Evolutionary conservation across 768 basidiomycete genomes (phyloP).

Genomic region (Gautieria morchelliformis): DNA sequence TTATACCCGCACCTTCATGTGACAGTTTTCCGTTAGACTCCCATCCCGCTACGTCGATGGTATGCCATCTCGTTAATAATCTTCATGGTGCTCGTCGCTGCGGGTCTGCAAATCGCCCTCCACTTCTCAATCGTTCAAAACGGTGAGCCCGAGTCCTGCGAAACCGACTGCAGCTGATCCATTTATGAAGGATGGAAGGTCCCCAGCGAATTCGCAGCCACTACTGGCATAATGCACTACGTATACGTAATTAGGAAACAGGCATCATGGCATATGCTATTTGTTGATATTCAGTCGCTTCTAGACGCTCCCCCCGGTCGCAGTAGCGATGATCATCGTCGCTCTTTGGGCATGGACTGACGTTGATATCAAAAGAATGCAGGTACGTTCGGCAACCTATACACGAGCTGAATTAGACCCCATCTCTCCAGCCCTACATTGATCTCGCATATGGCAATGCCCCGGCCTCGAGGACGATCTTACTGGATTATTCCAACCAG

Average conservation of each 20-base stretch:
- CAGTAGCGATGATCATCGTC: slow-evolving; percentile 38
- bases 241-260: slow-evolving; percentile 26
- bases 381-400: slow-evolving; percentile 23
- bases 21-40: slow-evolving; percentile 24
- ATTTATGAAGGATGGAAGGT: slow-evolving; percentile 31
- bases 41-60: slow-evolving; percentile 35
- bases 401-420: not conserved
- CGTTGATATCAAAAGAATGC: slow-evolving; percentile 47
- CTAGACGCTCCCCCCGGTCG: slow-evolving; percentile 34
- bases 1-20: not conserved
- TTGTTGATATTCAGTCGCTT: too few relatives aligned
- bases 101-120: slow-evolving; percentile 38
- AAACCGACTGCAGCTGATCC: not conserved
- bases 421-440: slow-evolving; percentile 37
- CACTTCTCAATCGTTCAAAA: slow-evolving; percentile 36
- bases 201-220: slow-evolving; percentile 6
- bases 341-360: slow-evolving; percentile 50
- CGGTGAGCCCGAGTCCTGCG: slow-evolving; percentile 21
- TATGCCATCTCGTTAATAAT: slow-evolving; percentile 36
- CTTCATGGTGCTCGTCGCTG: slow-evolving; percentile 29
- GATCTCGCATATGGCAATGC: slow-evolving; percentile 48
- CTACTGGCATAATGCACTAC: slow-evolving; percentile 38
- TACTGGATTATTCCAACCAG: slow-evolving; percentile 46
- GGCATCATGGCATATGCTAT: too few relatives aligned
- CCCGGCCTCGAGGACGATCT: slow-evolving; percentile 39